Percentiles rank a stretch among this genome's conserved stretches.
These are phyloP conservation scores for Solanum medicagineum DNA, from an alignment of 257 asterid genomes.

Conservation along the genomic window DNA sequence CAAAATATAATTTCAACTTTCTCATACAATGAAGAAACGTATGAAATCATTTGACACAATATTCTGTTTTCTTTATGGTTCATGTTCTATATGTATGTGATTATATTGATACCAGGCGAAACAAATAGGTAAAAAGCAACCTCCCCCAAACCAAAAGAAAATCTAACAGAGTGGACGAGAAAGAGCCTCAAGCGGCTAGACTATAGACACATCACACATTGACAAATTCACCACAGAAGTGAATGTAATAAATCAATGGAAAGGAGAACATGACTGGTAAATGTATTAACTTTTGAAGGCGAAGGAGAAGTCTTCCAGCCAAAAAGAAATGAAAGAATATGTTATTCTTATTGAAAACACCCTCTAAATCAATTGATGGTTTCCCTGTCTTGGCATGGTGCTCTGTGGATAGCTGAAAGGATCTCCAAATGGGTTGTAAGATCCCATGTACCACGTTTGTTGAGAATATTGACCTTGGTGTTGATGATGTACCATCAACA, in stretches of 20 bases:
- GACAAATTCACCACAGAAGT: neutral
- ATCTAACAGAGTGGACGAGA: neutral
- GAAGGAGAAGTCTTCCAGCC: neutral
- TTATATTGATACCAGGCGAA: neutral
- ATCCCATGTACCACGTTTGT: constrained; percentile 21
- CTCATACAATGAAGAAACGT: neutral
- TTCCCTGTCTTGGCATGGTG: constrained; percentile 31
- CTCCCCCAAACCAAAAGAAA: no score
- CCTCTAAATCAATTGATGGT: constrained; percentile 35
- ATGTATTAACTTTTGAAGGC: neutral
- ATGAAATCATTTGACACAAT: neutral
- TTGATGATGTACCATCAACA: neutral
- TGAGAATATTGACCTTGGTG: constrained; percentile 16
- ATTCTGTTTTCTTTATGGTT: neutral
- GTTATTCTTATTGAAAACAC: neutral
- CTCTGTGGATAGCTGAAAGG: constrained; percentile 35
- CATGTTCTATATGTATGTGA: neutral
- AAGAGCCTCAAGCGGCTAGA: neutral
- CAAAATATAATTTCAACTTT: neutral
- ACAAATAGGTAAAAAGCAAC: neutral
- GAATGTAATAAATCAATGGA: neutral
- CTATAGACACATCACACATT: neutral
- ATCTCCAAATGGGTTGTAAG: constrained; percentile 67
- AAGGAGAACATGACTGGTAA: neutral
- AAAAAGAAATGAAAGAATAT: neutral